A percentile compares a stretch with the other conserved stretches of the same genome.
Evolutionary conservation across 2,329 filamentous ascomycete species (phyloP).

Genomic region (Fusarium nurragi): DNA sequence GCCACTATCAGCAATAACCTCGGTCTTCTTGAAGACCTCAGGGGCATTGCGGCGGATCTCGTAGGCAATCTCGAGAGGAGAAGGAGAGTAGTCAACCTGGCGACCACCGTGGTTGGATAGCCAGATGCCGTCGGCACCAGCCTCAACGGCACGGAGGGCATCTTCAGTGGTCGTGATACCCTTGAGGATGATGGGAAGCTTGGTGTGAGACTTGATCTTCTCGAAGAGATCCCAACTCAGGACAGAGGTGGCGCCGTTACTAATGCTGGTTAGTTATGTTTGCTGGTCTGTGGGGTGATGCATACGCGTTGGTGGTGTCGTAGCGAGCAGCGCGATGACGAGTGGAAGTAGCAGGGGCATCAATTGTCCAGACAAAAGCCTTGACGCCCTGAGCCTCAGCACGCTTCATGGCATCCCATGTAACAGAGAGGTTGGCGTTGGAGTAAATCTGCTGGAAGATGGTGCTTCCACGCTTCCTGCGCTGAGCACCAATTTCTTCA

Average conservation of each 20-base stretch:
- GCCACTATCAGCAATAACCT: slow-evolving; percentile 52
- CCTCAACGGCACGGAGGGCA: slow-evolving; percentile 47
- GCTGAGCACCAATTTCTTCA: slow-evolving; percentile 46
- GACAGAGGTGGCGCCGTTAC: slow-evolving; percentile 36
- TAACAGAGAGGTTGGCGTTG: slow-evolving; percentile 47
- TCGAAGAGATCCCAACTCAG: slow-evolving; percentile 43
- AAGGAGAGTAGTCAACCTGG: slow-evolving; percentile 51
- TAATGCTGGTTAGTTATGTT: neutral
- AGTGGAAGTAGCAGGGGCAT: slow-evolving; percentile 40
- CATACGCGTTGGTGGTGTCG: slow-evolving; percentile 40
- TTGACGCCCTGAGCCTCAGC: slow-evolving; percentile 49
- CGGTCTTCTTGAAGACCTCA: slow-evolving; percentile 49
- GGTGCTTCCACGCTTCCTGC: slow-evolving; percentile 41
- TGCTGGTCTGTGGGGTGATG: accelerated
- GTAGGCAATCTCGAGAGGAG: slow-evolving; percentile 40
- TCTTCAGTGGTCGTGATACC: slow-evolving; percentile 53
- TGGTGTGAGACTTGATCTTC: slow-evolving; percentile 46
- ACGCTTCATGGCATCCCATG: slow-evolving; percentile 47
- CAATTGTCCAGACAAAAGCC: slow-evolving; percentile 53
- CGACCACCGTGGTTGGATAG: slow-evolving; percentile 55
- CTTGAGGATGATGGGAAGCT: slow-evolving; percentile 52
- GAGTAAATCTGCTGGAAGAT: slow-evolving; percentile 51
- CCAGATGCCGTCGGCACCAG: slow-evolving; percentile 50
- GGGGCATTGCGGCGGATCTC: slow-evolving; percentile 51
- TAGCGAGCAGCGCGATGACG: slow-evolving; percentile 42